These are phyloP conservation scores for Leishmania martiniquensis DNA, from an alignment of 208 protist genomes.

Conservation along the genomic window DNA sequence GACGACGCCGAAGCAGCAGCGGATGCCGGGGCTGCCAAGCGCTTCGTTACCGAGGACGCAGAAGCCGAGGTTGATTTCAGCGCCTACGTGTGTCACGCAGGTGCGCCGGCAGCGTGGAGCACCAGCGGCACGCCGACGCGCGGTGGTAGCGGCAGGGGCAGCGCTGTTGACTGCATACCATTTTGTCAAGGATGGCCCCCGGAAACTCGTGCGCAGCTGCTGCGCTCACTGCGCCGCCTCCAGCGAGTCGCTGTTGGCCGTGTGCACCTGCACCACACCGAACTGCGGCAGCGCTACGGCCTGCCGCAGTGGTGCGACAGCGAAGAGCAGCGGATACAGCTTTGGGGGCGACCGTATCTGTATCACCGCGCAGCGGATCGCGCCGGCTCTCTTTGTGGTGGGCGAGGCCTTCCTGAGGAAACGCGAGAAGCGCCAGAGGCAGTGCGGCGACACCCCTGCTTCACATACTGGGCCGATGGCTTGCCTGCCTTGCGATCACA, in stretches of 20 bases:
- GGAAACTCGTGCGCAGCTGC: constrained; percentile 33
- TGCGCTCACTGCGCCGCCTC: constrained; percentile 57
- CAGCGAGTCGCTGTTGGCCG: constrained; percentile 48
- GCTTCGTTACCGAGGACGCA: background rate
- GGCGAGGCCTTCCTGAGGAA: background rate
- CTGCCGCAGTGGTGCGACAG: constrained; percentile 45
- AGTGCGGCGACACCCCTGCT: constrained; percentile 28
- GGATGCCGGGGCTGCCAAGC: background rate
- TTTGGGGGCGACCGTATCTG: constrained; percentile 30
- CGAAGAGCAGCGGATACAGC: constrained; percentile 19
- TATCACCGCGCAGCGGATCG: background rate
- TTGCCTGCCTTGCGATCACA: background rate
- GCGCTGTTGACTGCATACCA: background rate
- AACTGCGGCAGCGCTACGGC: constrained; percentile 6
- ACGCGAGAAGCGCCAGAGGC: background rate
- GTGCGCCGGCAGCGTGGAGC: background rate
- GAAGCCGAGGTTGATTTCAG: constrained; percentile 31
- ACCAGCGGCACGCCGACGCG: background rate
- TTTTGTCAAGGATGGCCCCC: constrained; percentile 36
- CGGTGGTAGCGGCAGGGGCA: background rate
- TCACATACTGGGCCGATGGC: constrained; percentile 18
- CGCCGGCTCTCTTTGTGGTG: background rate
- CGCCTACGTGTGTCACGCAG: constrained; percentile 29
- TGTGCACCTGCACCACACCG: constrained; percentile 26
- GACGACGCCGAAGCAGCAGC: background rate